Evolutionary conservation across 2,329 filamentous ascomycete genomes (phyloP), one percentile per base, ranked within the genome.

Genomic region (Colletotrichum sojae): DNA sequence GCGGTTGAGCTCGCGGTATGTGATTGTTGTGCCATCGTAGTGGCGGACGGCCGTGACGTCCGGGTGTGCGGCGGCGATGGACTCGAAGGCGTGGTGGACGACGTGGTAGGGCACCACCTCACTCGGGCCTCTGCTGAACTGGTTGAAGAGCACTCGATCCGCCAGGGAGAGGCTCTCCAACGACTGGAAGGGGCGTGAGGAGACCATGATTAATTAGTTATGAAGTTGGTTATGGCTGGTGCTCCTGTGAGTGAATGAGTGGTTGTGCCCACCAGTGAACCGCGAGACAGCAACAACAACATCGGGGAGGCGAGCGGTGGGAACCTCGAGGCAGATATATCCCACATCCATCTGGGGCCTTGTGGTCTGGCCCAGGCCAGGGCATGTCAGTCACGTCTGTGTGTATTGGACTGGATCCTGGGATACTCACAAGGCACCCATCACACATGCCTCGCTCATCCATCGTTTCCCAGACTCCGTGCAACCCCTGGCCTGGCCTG

Each of bases 1-100:
- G 45, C 65, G 73, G 43, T 83, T 82, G 55, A 87, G 81, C 61
- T 84, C 79, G 4, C 73, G 71, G 72, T 87, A 87, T 5, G 84
- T 84, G 61, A 86, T 74, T 69, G 72, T 81, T 75, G 65, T 66
- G 51, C 68, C 71, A 60, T 78, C 77, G 40, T 76, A 72, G 57
- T 79, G 75, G 10, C 80, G 78, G 20, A 83, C 76, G 15, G 84
- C 84, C 36, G 77, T 75, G 56, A 72, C 74, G 25, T 80, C 73
- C 18, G 84, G 83, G 36, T 77, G 76, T 13, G 71, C 70, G 52
- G 77, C 74, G 10, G 80, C 83, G 16, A 71, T 58, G 46, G 70
- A 62, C 27, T 71, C 67, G 22, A 71, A 71, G 56, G 70, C 70
- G 43, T 71, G 70, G 31, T 71, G 70, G 25, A 71, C 68, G 55